A percentile compares a stretch with the other conserved stretches of the same genome.
phyloP scores from a whole-genome alignment of 768 basidiomycete genomes.

The Termitomyces sp. region DNA sequence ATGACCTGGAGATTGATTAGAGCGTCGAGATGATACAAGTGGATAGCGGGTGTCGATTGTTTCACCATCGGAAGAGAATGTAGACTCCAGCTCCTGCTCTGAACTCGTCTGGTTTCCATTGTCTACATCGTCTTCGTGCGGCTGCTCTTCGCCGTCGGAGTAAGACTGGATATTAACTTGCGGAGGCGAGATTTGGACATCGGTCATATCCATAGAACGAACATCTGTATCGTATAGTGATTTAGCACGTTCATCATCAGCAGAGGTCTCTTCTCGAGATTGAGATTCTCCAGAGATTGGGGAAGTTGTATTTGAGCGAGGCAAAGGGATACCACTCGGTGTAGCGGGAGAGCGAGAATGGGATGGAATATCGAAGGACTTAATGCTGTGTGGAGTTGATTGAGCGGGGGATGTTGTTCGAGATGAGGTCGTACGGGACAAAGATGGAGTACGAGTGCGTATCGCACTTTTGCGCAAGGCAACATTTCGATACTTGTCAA shows the following conservation, averaged over 20 bases:
- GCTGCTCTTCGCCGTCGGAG: constrained; percentile 5
- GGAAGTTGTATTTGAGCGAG: constrained; percentile 44
- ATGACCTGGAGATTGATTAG: constrained; percentile 27
- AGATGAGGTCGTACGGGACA: constrained; percentile 57
- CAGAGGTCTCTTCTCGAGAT: constrained; percentile 12
- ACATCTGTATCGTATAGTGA: constrained; percentile 28
- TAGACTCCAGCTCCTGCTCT: constrained; percentile 43
- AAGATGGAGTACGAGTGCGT: constrained; percentile 59
- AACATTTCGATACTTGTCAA: constrained; percentile 60
- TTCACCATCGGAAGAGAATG: constrained; percentile 67
- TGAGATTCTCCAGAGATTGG: constrained; percentile 31
- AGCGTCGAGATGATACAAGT: constrained; percentile 19
- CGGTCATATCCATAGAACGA: constrained; percentile 49
- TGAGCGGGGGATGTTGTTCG: constrained; percentile 54
- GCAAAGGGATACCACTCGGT: constrained; percentile 43
- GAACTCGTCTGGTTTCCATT: constrained; percentile 15
- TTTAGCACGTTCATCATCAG: constrained; percentile 20
- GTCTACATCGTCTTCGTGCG: constrained; percentile 11
- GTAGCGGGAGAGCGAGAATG: constrained; percentile 39
- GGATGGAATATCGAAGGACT: constrained; percentile 36
- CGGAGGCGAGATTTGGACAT: constrained; percentile 41
- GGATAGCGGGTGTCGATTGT: constrained; percentile 26
- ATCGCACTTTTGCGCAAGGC: constrained; percentile 45
- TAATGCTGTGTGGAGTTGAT: constrained; percentile 57
- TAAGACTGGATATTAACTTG: constrained; percentile 15